These are phyloP conservation scores for Cyberlindnera maclurae DNA, from an alignment of 805 yeast species.

Conservation along the genomic window DNA sequence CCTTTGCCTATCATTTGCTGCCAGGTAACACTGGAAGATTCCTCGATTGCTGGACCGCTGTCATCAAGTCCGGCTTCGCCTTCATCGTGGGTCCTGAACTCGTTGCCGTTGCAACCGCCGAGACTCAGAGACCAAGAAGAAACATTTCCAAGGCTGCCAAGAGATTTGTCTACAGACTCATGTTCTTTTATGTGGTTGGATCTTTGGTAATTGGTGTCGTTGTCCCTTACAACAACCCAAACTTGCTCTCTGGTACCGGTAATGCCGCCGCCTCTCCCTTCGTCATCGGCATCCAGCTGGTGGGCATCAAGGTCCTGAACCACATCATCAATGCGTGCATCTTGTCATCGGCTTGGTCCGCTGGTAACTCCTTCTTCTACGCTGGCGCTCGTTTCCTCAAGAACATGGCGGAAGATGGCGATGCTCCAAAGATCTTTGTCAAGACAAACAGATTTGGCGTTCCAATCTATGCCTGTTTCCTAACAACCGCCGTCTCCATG, in stretches of 20 bases:
- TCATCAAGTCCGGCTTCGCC: constrained; percentile 59
- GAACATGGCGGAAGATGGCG: constrained; percentile 65
- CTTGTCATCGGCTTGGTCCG: constrained; percentile 71
- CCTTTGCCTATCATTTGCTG: constrained; percentile 41
- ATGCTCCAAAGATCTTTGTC: constrained; percentile 66
- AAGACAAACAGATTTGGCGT: constrained; percentile 64
- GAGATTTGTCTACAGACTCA: constrained; percentile 48
- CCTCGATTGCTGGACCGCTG: constrained; percentile 55
- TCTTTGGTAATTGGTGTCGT: constrained; percentile 63
- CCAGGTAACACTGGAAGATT: constrained; percentile 55
- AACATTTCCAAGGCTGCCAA: constrained; percentile 54
- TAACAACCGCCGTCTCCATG: constrained; percentile 38
- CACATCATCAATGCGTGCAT: constrained; percentile 75
- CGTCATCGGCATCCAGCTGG: constrained; percentile 70
- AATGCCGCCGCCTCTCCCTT: constrained; percentile 73
- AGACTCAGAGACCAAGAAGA: constrained; percentile 50
- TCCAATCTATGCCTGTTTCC: constrained; percentile 48
- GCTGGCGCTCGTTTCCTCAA: constrained; percentile 70
- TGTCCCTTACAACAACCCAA: constrained; percentile 53
- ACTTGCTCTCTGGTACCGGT: constrained; percentile 41
- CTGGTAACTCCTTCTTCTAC: constrained; percentile 75
- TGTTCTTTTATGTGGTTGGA: constrained; percentile 57
- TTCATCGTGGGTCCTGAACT: constrained; percentile 60
- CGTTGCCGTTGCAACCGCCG: constrained; percentile 52
- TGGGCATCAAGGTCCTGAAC: constrained; percentile 60